phyloP scores from a whole-genome alignment of 2,329 filamentous ascomycete species.

The Hymenoscyphus infarciens region DNA sequence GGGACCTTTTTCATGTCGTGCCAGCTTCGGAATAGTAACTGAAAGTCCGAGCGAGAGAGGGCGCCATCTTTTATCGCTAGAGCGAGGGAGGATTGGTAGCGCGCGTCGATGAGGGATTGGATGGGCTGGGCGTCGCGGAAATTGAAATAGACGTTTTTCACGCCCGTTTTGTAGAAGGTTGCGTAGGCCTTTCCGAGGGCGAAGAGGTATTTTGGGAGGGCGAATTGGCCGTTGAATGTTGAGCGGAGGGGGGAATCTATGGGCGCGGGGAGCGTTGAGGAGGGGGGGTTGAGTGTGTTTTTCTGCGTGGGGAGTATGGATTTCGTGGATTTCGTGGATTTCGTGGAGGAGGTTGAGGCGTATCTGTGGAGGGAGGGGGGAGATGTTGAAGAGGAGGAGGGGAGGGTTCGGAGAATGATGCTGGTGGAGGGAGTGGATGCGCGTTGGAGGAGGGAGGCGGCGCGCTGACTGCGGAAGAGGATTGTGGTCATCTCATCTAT shows the following conservation, averaged over 20 bases:
- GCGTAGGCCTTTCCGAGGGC: slow-evolving; percentile 67
- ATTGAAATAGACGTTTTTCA: slow-evolving; percentile 72
- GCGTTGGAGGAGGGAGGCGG: slow-evolving; percentile 19
- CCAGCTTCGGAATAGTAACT: slow-evolving; percentile 63
- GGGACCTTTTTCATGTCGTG: slow-evolving; percentile 77
- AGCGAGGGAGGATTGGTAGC: slow-evolving; percentile 36
- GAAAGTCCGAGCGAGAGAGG: slow-evolving; percentile 64
- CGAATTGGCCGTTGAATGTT: slow-evolving; percentile 39
- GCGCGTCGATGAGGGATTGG: slow-evolving; percentile 46
- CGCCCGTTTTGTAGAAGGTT: slow-evolving; percentile 81
- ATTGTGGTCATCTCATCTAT: slow-evolving; percentile 28
- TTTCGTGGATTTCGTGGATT: slow-evolving; percentile 8
- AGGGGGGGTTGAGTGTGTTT: slow-evolving; percentile 40
- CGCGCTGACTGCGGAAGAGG: slow-evolving; percentile 29
- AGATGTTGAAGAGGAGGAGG: neutral
- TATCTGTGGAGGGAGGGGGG: neutral
- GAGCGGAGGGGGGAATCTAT: slow-evolving; percentile 38
- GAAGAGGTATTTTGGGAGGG: slow-evolving; percentile 47
- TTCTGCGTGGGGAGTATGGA: neutral
- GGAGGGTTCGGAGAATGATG: neutral
- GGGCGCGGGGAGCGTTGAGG: slow-evolving; percentile 31
- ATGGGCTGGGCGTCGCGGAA: slow-evolving; percentile 42
- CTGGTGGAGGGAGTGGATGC: slow-evolving; percentile 3
- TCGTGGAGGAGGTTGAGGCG: neutral
- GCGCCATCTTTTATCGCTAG: slow-evolving; percentile 35